These are phyloP conservation scores for Tetratostichococcus sp. DNA, from an alignment of 139 green algal genomes.

Conservation along the genomic window DNA sequence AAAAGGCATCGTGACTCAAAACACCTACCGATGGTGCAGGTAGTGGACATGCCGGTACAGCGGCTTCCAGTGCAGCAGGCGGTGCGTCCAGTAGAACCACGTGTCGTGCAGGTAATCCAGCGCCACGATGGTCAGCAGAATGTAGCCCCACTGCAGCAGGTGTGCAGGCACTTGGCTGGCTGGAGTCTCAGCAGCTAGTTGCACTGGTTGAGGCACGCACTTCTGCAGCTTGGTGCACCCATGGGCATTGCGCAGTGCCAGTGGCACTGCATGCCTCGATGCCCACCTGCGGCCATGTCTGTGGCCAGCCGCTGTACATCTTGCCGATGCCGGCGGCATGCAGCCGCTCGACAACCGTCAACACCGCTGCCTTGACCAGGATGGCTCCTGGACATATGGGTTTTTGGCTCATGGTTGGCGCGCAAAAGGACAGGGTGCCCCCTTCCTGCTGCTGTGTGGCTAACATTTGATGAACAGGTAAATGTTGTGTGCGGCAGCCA, in stretches of 20 bases:
- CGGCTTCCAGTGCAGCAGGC: constrained; percentile 75
- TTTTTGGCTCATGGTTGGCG: too few species aligned
- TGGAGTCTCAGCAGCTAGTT: too few species aligned
- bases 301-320: constrained; percentile 43
- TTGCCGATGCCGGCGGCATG: constrained; percentile 33
- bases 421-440: too few species aligned
- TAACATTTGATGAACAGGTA: too few species aligned
- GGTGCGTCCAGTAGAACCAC: constrained; percentile 93
- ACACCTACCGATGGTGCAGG: constrained; percentile 77
- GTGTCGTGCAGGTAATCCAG: constrained; percentile 82
- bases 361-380: constrained; percentile 69
- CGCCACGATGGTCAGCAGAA: constrained; percentile 33
- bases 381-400: constrained; percentile 64
- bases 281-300: neutral
- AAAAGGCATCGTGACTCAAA: too few species aligned
- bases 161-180: neutral
- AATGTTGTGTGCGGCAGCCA: too few species aligned
- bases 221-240: too few species aligned
- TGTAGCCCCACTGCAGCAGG: constrained; percentile 44
- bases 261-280: too few species aligned
- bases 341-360: constrained; percentile 65
- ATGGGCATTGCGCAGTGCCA: neutral
- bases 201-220: too few species aligned
- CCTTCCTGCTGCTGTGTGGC: too few species aligned
- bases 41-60: constrained; percentile 75